phyloP scores from a whole-genome alignment of 2,329 filamentous ascomycete genomes.

The Alternaria longipes region DNA sequence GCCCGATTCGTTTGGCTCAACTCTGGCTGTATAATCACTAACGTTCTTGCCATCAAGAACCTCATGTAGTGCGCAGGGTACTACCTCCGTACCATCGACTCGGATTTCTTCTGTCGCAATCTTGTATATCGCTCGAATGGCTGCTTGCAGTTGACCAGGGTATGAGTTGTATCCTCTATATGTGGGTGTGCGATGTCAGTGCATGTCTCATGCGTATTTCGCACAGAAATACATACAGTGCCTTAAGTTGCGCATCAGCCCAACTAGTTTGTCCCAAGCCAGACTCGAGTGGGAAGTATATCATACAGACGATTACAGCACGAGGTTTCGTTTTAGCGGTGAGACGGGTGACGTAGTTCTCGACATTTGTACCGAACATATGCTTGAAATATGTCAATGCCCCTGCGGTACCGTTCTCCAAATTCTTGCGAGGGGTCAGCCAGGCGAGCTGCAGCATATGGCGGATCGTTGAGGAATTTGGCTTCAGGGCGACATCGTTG shows the following conservation, averaged over 20 bases:
- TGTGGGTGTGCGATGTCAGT: too few relatives aligned
- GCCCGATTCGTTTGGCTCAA: conserved; percentile 47
- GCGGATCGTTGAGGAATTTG: conserved; percentile 35
- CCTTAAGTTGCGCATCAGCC: conserved; percentile 44
- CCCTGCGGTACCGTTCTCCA: conserved; percentile 38
- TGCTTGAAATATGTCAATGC: conserved; percentile 44
- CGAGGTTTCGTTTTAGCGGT: conserved; percentile 43
- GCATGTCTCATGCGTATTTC: too few relatives aligned
- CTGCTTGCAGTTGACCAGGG: conserved; percentile 44
- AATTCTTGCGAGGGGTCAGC: conserved; percentile 32
- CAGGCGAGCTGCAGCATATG: conserved; percentile 48
- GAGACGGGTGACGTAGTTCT: conserved; percentile 40
- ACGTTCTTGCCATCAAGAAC: conserved; percentile 42
- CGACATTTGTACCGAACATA: conserved; percentile 40
- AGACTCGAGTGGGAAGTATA: conserved; percentile 49
- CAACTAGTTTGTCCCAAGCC: conserved; percentile 41
- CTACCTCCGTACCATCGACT: conserved; percentile 40
- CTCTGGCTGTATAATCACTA: conserved; percentile 46
- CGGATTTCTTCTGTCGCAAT: conserved; percentile 39
- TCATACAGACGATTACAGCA: conserved; percentile 51
- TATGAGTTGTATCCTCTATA: conserved; percentile 37
- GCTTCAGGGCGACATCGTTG: conserved; percentile 49
- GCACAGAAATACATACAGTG: conserved; percentile 13
- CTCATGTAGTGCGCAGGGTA: conserved; percentile 47
- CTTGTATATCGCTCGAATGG: conserved; percentile 45